A percentile compares a stretch with the other conserved stretches of the same genome.
Conservation (phyloP, 2,329 filamentous ascomycete species). For the Colletotrichum euphorbiae region DNA sequence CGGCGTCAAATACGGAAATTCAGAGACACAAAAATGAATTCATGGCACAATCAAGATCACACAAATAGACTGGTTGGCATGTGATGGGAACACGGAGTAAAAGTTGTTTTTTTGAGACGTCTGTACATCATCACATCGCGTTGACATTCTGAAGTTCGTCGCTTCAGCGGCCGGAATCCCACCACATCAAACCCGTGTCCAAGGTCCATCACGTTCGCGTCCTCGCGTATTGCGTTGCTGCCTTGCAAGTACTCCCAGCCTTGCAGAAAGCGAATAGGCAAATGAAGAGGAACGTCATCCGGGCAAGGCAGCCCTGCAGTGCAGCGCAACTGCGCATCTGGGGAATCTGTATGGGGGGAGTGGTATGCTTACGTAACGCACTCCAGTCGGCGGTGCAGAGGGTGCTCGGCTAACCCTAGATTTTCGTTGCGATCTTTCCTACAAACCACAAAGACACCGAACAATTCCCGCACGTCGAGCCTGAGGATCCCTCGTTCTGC, state of each 20-base stretch:
- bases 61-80: constrained; percentile 40
- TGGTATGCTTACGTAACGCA: constrained; percentile 54
- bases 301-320: neutral
- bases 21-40: constrained; percentile 58
- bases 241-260: neutral
- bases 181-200: neutral
- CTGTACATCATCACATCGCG: constrained; percentile 35
- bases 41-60: constrained; percentile 43
- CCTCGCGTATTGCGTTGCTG: no score
- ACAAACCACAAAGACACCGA: constrained; percentile 39
- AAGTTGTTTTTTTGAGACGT: constrained; percentile 37
- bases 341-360: constrained; percentile 9
- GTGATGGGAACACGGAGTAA: constrained; percentile 40
- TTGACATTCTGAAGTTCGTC: constrained; percentile 13
- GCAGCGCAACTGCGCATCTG: constrained; percentile 17
- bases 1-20: constrained; percentile 76
- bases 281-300: constrained; percentile 3
- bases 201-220: neutral
- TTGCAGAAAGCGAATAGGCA: neutral
- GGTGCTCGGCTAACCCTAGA: constrained; percentile 58
- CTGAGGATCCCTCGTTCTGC: constrained; percentile 47
- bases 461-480: constrained; percentile 26
- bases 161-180: neutral
- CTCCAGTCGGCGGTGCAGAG: constrained; percentile 49
- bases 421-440: constrained; percentile 53